Conservation (phyloP, 2,329 filamentous ascomycete genomes). For the Phialophora verrucosa region DNA sequence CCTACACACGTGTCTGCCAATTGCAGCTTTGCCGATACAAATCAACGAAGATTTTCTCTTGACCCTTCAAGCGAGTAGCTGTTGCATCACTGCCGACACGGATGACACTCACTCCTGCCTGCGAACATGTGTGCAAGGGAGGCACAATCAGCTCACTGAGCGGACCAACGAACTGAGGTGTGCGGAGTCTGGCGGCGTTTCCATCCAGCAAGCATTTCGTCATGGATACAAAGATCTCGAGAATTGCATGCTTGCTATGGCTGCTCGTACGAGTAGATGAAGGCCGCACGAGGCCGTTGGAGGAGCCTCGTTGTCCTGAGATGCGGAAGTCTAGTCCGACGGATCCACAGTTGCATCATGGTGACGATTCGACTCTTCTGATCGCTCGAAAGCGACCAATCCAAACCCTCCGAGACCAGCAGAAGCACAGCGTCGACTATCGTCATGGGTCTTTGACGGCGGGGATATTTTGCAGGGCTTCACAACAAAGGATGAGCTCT, state of each 20-base stretch:
- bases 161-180: slow-evolving; percentile 4
- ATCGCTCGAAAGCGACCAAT: neutral
- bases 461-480: neutral
- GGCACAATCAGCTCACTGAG: neutral
- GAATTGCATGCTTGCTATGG: slow-evolving; percentile 4
- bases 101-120: neutral
- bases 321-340: slow-evolving; percentile 1
- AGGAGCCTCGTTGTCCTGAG: neutral
- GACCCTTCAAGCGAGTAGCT: slow-evolving; percentile 1
- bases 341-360: neutral
- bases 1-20: slow-evolving; percentile 11
- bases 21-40: slow-evolving; percentile 12
- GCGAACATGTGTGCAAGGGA: neutral
- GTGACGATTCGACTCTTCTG: neutral
- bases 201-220: slow-evolving; percentile 6
- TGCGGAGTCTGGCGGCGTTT: neutral
- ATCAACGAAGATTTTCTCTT: slow-evolving; percentile 4
- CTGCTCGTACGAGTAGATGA: no score
- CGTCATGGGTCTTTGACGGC: neutral
- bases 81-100: slow-evolving; percentile 10
- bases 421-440: neutral
- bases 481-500: neutral
- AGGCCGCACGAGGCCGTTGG: neutral
- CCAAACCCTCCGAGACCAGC: neutral
- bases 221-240: neutral